Evolutionary conservation across 2,329 filamentous ascomycete genomes (phyloP).

Genomic region (Talaromyces sp.): DNA sequence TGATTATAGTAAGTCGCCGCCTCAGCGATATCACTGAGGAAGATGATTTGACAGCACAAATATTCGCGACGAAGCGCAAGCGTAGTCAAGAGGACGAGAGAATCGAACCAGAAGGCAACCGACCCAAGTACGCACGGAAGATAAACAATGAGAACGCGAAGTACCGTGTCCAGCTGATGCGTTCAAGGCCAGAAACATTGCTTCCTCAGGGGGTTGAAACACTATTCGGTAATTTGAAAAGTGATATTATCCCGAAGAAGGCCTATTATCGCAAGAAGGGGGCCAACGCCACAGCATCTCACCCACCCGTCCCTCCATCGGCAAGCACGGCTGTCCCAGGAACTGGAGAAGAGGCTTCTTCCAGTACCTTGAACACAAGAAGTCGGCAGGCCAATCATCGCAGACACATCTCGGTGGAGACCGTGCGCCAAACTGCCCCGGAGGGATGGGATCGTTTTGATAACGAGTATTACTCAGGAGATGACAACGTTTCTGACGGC

Average conservation of each 20-base stretch:
- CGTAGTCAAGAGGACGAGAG: neutral
- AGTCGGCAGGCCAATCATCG: neutral
- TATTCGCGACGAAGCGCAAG: neutral
- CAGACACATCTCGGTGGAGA: neutral
- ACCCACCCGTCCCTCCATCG: neutral
- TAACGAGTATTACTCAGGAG: conserved; percentile 11
- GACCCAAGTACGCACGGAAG: neutral
- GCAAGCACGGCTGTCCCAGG: neutral
- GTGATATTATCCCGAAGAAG: neutral
- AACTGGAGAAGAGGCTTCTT: neutral
- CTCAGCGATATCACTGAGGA: neutral
- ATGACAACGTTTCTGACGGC: conserved; percentile 10
- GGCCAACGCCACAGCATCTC: neutral
- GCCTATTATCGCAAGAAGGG: neutral
- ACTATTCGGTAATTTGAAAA: neutral
- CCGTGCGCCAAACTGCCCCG: conserved; percentile 2
- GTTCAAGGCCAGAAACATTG: neutral
- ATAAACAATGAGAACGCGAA: neutral
- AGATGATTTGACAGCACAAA: neutral
- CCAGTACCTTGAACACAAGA: neutral
- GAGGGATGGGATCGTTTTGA: conserved; percentile 5
- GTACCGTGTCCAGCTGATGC: neutral
- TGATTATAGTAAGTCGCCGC: neutral
- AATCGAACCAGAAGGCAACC: neutral
- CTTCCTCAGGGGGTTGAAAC: neutral